Conservation (phyloP, 768 basidiomycete species). For the Panaeolus cyanescens region DNA sequence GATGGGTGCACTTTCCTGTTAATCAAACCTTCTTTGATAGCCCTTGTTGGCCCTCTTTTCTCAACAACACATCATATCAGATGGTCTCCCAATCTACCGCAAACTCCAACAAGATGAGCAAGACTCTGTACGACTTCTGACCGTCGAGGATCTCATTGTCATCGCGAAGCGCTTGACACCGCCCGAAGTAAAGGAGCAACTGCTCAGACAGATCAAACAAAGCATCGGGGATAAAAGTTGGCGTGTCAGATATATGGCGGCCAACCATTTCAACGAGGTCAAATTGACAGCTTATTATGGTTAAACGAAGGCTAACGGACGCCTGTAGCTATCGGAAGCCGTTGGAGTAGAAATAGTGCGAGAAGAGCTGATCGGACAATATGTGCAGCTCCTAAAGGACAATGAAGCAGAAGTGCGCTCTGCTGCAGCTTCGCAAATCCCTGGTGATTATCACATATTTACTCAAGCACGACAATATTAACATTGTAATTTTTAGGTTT, state of each 20-base stretch:
- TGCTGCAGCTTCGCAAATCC: conserved; percentile 94
- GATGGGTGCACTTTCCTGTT: neutral
- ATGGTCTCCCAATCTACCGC: conserved; percentile 90
- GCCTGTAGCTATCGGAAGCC: conserved; percentile 78
- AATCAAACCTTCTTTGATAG: conserved; percentile 39
- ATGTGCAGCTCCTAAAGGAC: conserved; percentile 92
- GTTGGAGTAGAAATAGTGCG: conserved; percentile 89
- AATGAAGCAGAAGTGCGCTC: conserved; percentile 99
- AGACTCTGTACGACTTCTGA: conserved; percentile 94
- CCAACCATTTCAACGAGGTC: conserved; percentile 95
- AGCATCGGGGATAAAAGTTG: conserved; percentile 96
- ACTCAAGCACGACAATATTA: conserved; percentile 8
- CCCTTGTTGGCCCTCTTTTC: conserved; percentile 78
- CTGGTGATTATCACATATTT: conserved; percentile 55
- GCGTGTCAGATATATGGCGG: conserved; percentile 99
- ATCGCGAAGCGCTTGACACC: conserved; percentile 85
- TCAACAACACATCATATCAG: conserved; percentile 79
- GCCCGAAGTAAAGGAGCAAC: conserved; percentile 87
- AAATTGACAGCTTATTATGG: conserved; percentile 12
- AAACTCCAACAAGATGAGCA: conserved; percentile 95
- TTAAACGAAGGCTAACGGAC: conserved; percentile 4
- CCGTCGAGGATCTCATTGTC: conserved; percentile 93
- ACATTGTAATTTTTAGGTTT: conserved; percentile 63
- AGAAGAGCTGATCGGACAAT: conserved; percentile 92
- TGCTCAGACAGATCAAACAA: conserved; percentile 84